Conservation (phyloP, 139 green algal species). For the Chlamydomonas sp. region DNA sequence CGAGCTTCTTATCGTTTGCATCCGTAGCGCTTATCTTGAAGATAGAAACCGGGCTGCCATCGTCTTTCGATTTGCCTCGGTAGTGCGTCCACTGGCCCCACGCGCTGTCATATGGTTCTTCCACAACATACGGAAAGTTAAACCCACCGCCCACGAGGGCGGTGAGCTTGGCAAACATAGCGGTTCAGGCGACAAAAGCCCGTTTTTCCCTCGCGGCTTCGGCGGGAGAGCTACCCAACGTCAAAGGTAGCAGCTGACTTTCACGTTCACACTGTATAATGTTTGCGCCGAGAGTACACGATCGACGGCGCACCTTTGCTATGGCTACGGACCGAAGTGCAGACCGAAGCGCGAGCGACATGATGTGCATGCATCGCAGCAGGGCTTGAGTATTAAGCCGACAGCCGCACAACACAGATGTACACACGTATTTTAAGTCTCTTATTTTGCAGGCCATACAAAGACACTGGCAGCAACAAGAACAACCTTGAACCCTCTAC, state of each 20-base stretch:
- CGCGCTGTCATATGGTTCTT: constrained; percentile 54
- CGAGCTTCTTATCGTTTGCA: constrained; percentile 68
- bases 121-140: constrained; percentile 76
- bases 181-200: neutral
- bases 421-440: neutral
- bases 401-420: neutral
- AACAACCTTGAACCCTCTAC: too few relatives aligned
- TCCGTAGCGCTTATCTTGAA: constrained; percentile 73
- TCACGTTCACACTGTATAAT: too few relatives aligned
- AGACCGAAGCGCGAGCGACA: too few relatives aligned
- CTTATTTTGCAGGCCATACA: neutral
- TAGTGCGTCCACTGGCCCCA: constrained; percentile 86
- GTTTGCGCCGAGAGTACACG: too few relatives aligned
- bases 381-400: too few relatives aligned
- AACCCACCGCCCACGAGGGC: constrained; percentile 71
- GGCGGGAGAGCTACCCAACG: too few relatives aligned
- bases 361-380: too few relatives aligned
- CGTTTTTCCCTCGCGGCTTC: neutral
- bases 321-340: too few relatives aligned
- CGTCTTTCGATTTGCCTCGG: constrained; percentile 69
- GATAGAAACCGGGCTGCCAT: constrained; percentile 77
- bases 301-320: too few relatives aligned
- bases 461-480: neutral
- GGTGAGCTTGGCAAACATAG: constrained; percentile 87
- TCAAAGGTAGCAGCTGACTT: too few relatives aligned